Conservation (phyloP, 2,329 filamentous ascomycete species). For the Fusarium neocosmosporiellum region DNA sequence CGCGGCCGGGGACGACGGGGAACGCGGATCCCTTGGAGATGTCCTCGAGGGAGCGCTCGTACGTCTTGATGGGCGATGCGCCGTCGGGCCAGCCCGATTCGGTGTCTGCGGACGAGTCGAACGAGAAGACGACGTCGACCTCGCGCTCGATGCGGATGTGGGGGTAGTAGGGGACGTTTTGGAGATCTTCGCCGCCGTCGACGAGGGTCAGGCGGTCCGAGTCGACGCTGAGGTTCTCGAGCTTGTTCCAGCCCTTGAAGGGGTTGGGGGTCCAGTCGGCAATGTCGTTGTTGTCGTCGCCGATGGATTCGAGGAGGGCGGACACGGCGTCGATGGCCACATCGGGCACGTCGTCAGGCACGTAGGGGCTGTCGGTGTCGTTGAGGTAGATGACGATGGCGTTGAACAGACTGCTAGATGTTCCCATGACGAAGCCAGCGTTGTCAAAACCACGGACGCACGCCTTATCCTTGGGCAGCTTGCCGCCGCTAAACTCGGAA, state of each 20-base stretch:
- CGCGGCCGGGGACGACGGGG: slow-evolving; percentile 65
- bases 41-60: slow-evolving; percentile 60
- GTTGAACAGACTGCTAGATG: slow-evolving; percentile 86
- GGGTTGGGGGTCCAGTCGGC: slow-evolving; percentile 76
- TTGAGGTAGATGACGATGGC: slow-evolving; percentile 75
- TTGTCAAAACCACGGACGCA: slow-evolving; percentile 78
- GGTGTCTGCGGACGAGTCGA: slow-evolving; percentile 74
- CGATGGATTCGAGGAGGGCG: slow-evolving; percentile 65
- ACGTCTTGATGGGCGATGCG: slow-evolving; percentile 67
- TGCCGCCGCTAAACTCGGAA: slow-evolving; percentile 66
- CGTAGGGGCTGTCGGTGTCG: slow-evolving; percentile 56
- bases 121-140: slow-evolving; percentile 72
- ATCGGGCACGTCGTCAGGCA: slow-evolving; percentile 61
- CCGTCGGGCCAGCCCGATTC: slow-evolving; percentile 69
- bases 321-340: slow-evolving; percentile 58
- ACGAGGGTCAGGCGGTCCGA: slow-evolving; percentile 74
- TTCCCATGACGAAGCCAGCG: slow-evolving; percentile 83
- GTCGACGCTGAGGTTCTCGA: slow-evolving; percentile 57
- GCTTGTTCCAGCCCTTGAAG: slow-evolving; percentile 62
- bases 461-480: slow-evolving; percentile 54
- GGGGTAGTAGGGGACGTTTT: slow-evolving; percentile 83
- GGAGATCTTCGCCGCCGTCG: slow-evolving; percentile 82
- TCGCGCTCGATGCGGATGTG: slow-evolving; percentile 61
- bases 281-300: slow-evolving; percentile 75
- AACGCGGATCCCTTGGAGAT: slow-evolving; percentile 67